Evolutionary conservation across 495 filamentous ascomycete species (phyloP), one percentile per base, ranked within the genome.

Genomic region (Penicillium ucsense): DNA sequence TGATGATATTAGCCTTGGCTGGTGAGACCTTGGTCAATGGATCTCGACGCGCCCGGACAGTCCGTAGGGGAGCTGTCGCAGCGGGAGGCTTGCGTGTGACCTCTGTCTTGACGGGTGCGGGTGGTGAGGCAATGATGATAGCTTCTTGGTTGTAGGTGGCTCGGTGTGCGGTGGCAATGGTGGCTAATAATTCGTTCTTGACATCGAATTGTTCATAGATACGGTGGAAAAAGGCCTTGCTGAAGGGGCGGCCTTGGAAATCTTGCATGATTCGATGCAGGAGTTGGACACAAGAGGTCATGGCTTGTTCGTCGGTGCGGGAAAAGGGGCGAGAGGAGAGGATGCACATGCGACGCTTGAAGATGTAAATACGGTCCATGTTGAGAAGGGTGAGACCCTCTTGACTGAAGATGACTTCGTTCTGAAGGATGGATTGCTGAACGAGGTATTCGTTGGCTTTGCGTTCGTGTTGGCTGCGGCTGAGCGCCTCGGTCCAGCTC

Each of bases 281-380:
- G 47, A 85, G 69, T 9, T 72, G 68, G 5, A 73, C 67, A 41
- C 70, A 73, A 12, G 79, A 78, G 6, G 61, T 61, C 34, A 74
- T 64, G 41, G 66, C 74, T 31, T 68, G 60, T 38, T 65, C 63
- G 51, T 62, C 52, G 46, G 56, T 48, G 47, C 48, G 37, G 45
- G 52, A 50, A 48, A 52, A 60, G 6, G 58, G 51, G 35, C 54
- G 62, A 38, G 55, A 65, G 6, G 76, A 70, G 45, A 84, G 77
- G 11, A 76, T 71, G 46, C 78, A 76, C 3, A 86, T 70, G 4
- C 79, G 72, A 32, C 76, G 73, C 55, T 86, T 85, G 68, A 89
- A 82, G 38, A 78, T 85, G 64, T 86, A 87, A 54, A 87, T 69
- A 47, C 82, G 76, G 61, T 89, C 84, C 38, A 88, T 75, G 10